A percentile compares a stretch with the other conserved stretches of the same genome.
phyloP scores from a whole-genome alignment of 2,329 filamentous ascomycete species.

The Exophiala sp. region DNA sequence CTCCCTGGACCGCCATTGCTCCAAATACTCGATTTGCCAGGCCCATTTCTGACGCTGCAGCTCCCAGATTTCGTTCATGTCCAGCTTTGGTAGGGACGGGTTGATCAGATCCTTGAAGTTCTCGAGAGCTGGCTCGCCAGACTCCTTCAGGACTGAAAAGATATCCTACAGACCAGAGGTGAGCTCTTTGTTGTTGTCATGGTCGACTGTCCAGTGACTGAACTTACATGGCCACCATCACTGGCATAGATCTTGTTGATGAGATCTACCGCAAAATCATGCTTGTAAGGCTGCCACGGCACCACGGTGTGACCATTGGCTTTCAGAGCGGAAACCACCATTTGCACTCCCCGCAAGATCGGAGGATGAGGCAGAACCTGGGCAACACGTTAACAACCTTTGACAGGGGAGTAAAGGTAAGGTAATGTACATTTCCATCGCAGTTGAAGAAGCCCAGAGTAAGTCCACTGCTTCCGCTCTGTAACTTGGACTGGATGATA shows the following conservation, averaged over 20 bases:
- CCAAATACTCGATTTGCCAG: constrained; percentile 35
- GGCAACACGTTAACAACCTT: constrained; percentile 12
- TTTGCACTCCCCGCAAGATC: constrained; percentile 33
- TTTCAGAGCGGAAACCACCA: constrained; percentile 29
- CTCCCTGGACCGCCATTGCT: constrained; percentile 25
- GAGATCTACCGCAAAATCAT: constrained; percentile 34
- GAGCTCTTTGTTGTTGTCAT: not conserved
- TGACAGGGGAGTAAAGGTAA: not conserved
- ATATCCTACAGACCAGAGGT: constrained; percentile 36
- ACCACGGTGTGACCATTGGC: constrained; percentile 35
- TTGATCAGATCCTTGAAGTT: constrained; percentile 35
- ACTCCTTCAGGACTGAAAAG: constrained; percentile 44
- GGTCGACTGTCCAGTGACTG: constrained; percentile 12
- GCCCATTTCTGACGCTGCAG: constrained; percentile 34
- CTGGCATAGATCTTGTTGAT: constrained; percentile 39
- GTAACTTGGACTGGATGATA: constrained; percentile 25
- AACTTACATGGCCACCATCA: constrained; percentile 46
- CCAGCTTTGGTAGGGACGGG: constrained; percentile 23
- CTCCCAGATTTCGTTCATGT: constrained; percentile 30
- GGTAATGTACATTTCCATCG: constrained; percentile 30
- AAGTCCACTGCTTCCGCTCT: constrained; percentile 21
- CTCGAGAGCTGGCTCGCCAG: constrained; percentile 48
- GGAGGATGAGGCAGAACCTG: constrained; percentile 37
- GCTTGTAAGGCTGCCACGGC: constrained; percentile 30
- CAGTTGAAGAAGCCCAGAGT: constrained; percentile 34